Evolutionary conservation across 495 filamentous ascomycete genomes (phyloP).

Genomic region (Penicillium atrosanguineum): DNA sequence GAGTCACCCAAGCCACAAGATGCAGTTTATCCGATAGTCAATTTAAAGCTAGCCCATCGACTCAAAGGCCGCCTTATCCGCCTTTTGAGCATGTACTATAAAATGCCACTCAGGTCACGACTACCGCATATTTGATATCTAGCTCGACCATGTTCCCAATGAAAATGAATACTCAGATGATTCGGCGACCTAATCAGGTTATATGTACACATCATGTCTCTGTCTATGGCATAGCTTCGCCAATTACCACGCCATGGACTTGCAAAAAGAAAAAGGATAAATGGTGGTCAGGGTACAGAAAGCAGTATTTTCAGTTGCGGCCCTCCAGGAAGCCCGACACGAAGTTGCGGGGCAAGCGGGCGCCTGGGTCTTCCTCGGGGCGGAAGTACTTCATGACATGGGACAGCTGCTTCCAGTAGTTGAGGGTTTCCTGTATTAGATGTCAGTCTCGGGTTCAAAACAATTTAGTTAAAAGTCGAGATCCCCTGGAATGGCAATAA

Average conservation of each 20-base stretch:
- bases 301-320: slow-evolving; percentile 39
- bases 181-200: slow-evolving; percentile 36
- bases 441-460: slow-evolving; percentile 1
- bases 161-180: slow-evolving; percentile 7
- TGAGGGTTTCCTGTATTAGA: slow-evolving; percentile 79
- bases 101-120: too few species aligned
- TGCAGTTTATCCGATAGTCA: too few species aligned
- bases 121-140: too few species aligned
- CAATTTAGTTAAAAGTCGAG: background rate
- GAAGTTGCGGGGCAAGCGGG: slow-evolving; percentile 79
- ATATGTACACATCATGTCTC: slow-evolving; percentile 46
- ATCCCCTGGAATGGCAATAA: background rate
- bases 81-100: too few species aligned
- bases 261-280: slow-evolving; percentile 24
- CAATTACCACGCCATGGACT: slow-evolving; percentile 22
- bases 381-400: slow-evolving; percentile 98
- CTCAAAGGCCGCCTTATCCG: too few species aligned
- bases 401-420: slow-evolving; percentile 97
- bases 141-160: background rate
- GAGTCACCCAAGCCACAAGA: too few species aligned
- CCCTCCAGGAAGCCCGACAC: slow-evolving; percentile 89
- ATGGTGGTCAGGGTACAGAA: slow-evolving; percentile 14
- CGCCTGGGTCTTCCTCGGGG: slow-evolving; percentile 77
- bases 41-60: too few species aligned
- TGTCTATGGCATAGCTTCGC: slow-evolving; percentile 23